These are phyloP conservation scores for Candida mesenterica DNA, from an alignment of 1,139 yeast species.

Conservation along the genomic window DNA sequence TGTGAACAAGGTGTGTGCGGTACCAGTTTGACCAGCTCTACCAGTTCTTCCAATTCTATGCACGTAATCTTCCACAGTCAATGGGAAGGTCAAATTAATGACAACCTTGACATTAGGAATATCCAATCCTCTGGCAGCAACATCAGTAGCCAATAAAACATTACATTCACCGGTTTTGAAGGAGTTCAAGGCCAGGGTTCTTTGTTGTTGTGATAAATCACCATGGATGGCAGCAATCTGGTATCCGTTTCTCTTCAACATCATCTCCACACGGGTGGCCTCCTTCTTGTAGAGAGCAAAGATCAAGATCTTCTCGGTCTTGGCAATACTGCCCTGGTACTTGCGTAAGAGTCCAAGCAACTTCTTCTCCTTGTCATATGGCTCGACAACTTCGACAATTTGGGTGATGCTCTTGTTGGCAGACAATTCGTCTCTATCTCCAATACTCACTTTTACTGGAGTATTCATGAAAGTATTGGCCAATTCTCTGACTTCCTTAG, in stretches of 20 bases:
- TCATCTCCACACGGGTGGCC: slow-evolving; percentile 85
- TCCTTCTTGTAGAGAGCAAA: slow-evolving; percentile 96
- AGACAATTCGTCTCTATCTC: slow-evolving; percentile 88
- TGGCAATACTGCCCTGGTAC: slow-evolving; percentile 65
- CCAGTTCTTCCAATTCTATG: slow-evolving; percentile 99
- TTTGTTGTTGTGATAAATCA: slow-evolving; percentile 87
- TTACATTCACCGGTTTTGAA: slow-evolving; percentile 81
- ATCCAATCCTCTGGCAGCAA: slow-evolving; percentile 98
- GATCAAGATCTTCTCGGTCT: slow-evolving; percentile 78
- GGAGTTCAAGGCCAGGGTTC: slow-evolving; percentile 81
- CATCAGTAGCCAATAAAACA: slow-evolving; percentile 92
- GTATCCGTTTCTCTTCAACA: slow-evolving; percentile 70
- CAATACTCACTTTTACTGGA: slow-evolving; percentile 89
- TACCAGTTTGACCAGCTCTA: slow-evolving; percentile 94
- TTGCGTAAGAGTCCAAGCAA: slow-evolving; percentile 68
- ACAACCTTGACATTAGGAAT: slow-evolving; percentile 97
- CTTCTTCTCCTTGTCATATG: slow-evolving; percentile 74
- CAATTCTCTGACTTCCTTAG: slow-evolving; percentile 87
- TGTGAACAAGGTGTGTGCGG: slow-evolving; percentile 92
- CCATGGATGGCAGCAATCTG: slow-evolving; percentile 94
- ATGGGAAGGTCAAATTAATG: slow-evolving; percentile 93
- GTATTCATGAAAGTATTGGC: slow-evolving; percentile 79
- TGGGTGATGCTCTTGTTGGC: slow-evolving; percentile 95
- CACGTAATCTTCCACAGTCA: slow-evolving; percentile 96
- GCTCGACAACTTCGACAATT: slow-evolving; percentile 89